Evolutionary conservation across 2,329 filamentous ascomycete species (phyloP), one percentile per base, ranked within the genome.

Genomic region (Boeremia lycopersici): DNA sequence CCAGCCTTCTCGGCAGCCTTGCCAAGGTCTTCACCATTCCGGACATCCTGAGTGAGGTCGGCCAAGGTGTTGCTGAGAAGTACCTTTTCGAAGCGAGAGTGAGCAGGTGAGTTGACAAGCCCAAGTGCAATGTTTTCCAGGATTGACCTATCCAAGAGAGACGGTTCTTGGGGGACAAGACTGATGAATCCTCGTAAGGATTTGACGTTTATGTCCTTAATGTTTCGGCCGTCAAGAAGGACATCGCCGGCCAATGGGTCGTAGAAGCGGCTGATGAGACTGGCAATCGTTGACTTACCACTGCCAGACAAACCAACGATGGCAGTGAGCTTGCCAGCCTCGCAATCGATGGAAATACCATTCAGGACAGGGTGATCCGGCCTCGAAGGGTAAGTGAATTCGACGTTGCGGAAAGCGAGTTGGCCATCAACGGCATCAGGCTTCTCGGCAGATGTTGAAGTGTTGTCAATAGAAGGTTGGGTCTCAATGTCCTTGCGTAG

Each of bases 401-500:
- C 69, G 2, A 79, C 75, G 44, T 78, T 61, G 11, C 63, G 64
- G 41, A 79, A 73, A 25, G 73, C 64, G n/a, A 78, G 60, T 8
- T 61, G 62, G 17, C 93, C 93, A 0, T 62, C 42, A 1, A 69
- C 46, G 9, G 45, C 25, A 19, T 59, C 39, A 4, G 68, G 69
- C 26, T 65, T 64, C 9, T 64, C 57, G 6, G 68, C 69, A n/a
- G 60, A 57, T 3, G 64, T 61, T 13, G 68, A 67, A 10, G 71
- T 76, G 36, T 70, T 71, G 54, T 78, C 73, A 29, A 78, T 78
- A 11, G 64, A 57, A 28, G 76, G 73, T 13, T 65, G 47, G 4
- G 78, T 77, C 12, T 86, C 79, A 43, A 89, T 86, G 39, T 87
- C 85, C 30, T 79, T 75, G 12, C 78, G 78, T 6, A 90, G 73